Percentiles rank a stretch among this genome's conserved stretches.
Evolutionary conservation across 179 eudicot species (phyloP).

Genomic region (Heliamphora pulchella): DNA sequence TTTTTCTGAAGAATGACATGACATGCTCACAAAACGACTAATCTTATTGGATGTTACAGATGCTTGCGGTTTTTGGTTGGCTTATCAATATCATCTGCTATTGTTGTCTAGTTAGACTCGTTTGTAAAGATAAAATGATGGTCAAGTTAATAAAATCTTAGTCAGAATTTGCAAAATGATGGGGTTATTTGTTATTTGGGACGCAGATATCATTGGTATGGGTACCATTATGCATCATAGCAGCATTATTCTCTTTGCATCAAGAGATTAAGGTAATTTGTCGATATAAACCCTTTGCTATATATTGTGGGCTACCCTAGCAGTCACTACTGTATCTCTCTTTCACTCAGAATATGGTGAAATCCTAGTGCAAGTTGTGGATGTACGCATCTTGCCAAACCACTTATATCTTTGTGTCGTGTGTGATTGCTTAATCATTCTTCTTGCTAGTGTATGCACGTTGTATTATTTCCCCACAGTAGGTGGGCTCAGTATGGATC

Average conservation of each 20-base stretch:
- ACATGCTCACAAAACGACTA: not conserved
- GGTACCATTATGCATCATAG: not conserved
- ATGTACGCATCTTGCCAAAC: no score
- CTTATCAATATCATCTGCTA: not conserved
- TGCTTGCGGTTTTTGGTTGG: not conserved
- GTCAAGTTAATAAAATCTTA: not conserved
- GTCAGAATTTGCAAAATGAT: not conserved
- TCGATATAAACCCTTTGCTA: no score
- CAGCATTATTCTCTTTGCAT: not conserved
- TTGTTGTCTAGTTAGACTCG: not conserved
- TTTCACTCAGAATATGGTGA: no score
- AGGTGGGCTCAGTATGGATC: conserved; percentile 8
- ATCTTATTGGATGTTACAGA: not conserved
- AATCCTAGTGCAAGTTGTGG: no score
- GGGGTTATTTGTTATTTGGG: no score
- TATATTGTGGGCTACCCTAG: no score
- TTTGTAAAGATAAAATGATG: not conserved
- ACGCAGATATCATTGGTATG: not conserved
- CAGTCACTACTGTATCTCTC: no score
- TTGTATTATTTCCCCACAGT: no score
- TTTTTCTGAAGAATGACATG: not conserved
- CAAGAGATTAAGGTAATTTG: no score
- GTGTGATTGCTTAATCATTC: no score
- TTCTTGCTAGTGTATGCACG: no score
- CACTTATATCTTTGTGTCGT: no score